Evolutionary conservation across 2,329 filamentous ascomycete genomes (phyloP), one percentile per base, ranked within the genome.

Genomic region (Zarea fungicola): DNA sequence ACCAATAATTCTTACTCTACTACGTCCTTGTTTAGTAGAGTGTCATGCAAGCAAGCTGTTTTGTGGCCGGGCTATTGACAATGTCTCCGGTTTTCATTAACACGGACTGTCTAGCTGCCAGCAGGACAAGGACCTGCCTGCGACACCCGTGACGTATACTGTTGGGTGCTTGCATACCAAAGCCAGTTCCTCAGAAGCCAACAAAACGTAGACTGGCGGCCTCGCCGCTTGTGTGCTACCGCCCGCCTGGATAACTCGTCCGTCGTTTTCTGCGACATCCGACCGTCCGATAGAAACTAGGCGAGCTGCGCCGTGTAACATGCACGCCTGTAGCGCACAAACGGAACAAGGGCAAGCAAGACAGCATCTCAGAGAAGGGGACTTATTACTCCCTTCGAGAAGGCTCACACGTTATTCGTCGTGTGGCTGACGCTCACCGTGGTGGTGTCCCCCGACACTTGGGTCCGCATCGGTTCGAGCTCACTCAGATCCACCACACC

Each of bases 401-500:
- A n/a, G 13, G 31, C 32, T 3, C 9, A 14, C 32, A 7, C n/a
- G n/a, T n/a, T 16, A 32, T 32, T 18, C 14, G 34, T 39, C 22
- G 21, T n/a, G 5, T 21, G 34, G 34, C 43, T 39, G 19, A 29
- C 34, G 44, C 44, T 48, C 44, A 48, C 35, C 35, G 13, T 41
- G 21, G 21, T 14, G 28, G 8, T 34, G 16, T 6, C 31, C 31
- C 10, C 22, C 39, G 29, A 37, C 39, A 29, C 26, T 40, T 39
- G 39, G 37, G 36, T 28, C 45, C 45, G 31, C 35, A 42, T 48
- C 39, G 37, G 37, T 29, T 36, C 37, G 36, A 49, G 46, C 46
- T 31, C 29, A 37, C 46, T 31, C 25, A 49, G 46, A 42, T 49
- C 39, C 46, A 49, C 46, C 39, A 49, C 46, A 37, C 46, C 46